Base-by-base conservation (phyloP, 441 rosid species). In the Aleurites moluccanus region DNA sequence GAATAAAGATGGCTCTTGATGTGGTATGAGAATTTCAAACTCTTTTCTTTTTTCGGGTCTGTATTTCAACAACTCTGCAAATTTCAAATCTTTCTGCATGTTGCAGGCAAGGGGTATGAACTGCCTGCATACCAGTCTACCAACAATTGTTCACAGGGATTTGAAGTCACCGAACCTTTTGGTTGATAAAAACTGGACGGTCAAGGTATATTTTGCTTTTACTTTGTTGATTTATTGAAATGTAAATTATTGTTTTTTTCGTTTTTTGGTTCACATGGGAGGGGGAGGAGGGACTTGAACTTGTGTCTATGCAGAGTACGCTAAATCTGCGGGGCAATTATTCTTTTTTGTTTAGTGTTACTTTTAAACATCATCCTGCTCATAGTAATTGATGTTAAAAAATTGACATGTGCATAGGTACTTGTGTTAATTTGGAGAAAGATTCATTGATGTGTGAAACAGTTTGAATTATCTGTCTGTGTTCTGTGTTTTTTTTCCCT, bases 171-270 rank as follows among this genome's bases (percentile, higher is more conserved):
- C 98, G 40, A 96, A 96, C 82, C 98, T 96, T 78, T 83, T 96
- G 83, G 98, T 93, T 84, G 99, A 96, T 87, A 87, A 89, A 81
- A 93, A 96, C 85, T 96, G 99, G 99, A 96, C 86, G 80, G 98
- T 96, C 75, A 96, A 96, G 95, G 99, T 90, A 84, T 16, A 42
- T 69, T 6, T 44, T 52, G 28, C 57, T 14, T 27, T 52, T 40
- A 7, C 38, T 57, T 61, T 73, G 28, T 2, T 47, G 38, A 27
- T 42, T 20, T n/a, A 62, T 45, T 52, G 67, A 55, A 66, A 30
- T 70, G 47, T 64, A 16, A 56, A 42, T 35, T 59, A 35, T 60
- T 15, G 15, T 21, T 20, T 55, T 10, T 44, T 1, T 44, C 14
- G n/a, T n/a, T 11, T 44, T 44, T 44, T 44, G 47, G 47, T 40